Evolutionary conservation across 495 filamentous ascomycete species (phyloP), one percentile per base, ranked within the genome.

Genomic region (Clavariopsis aquatica): DNA sequence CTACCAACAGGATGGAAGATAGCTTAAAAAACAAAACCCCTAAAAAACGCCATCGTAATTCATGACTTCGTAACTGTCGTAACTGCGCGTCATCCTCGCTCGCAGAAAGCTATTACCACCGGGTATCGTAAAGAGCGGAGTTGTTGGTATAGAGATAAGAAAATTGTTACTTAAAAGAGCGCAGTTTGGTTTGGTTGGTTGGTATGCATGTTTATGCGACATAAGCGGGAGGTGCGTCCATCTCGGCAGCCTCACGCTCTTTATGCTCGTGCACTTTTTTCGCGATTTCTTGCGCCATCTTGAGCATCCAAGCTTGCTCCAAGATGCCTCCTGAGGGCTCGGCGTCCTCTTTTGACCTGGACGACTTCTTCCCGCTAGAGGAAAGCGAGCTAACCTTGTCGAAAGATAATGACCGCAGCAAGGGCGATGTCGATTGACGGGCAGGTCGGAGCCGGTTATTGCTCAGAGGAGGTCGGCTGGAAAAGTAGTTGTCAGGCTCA

Each of bases 281-380:
- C 43, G 91, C 91, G 49, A 97, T 92, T 76, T 98, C 93, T 49
- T 84, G 84, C 6, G 93, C 93, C 76, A 98, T 89, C 78, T 92
- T 92, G 79, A 88, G 88, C 67, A 97, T 87, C 84, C 93, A 92
- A 0, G 89, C 89, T 73, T 92, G 88, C 66, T 96, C 89, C 29
- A 96, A 77, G 19, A 91, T 85, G 19, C 85, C 83, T 17, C 78
- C 77, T 12, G 68, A 60, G 1, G 49, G 51, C 26, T 59, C 57
- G 1, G 53, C 20, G 19, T 26, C 52, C 23, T 52, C 52, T 4
- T 52, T 52, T 23, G 56, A 49, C 13, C 6, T 38, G 1, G 46
- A 10, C 15, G 64, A 65, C 15, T 20, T 27, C 6, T 26, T 51
- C n/a, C n/a, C 24, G 31, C 8, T 8, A 2, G 60, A 54, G 6